These are phyloP conservation scores for Berberis vulgaris DNA, from an alignment of 164 flowering plant species.

Conservation along the genomic window DNA sequence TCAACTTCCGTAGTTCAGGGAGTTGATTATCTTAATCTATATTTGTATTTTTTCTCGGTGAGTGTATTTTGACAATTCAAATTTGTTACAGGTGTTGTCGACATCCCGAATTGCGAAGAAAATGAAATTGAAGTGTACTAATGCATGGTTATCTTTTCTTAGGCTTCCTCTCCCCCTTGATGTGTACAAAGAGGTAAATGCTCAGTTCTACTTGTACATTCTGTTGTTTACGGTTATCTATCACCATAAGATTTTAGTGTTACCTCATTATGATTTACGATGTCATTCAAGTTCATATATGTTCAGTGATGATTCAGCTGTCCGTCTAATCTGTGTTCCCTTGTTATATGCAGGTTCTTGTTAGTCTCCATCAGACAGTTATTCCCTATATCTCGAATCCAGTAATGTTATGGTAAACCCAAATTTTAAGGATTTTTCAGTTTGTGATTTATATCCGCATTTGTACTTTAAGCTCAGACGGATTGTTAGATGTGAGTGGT, in stretches of 20 bases:
- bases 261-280: not conserved
- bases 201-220: not conserved
- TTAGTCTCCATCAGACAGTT: constrained; percentile 59
- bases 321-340: not conserved
- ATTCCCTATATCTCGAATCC: constrained; percentile 82
- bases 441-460: no score
- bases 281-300: not conserved
- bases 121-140: constrained; percentile 69
- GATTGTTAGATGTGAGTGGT: not conserved
- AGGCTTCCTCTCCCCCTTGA: constrained; percentile 76
- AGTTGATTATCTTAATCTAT: no score
- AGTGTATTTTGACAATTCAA: not conserved
- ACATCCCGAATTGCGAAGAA: constrained; percentile 39
- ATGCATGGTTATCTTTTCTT: constrained; percentile 88
- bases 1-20: no score
- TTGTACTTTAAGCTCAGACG: no score
- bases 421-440: not conserved
- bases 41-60: no score
- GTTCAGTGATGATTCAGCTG: not conserved
- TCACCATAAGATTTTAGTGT: not conserved
- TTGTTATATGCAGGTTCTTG: constrained; percentile 60
- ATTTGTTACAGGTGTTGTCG: constrained; percentile 37
- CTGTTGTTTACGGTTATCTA: not conserved
- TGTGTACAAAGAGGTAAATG: constrained; percentile 77
- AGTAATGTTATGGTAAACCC: constrained; percentile 53